Base-by-base conservation (phyloP, 2,329 filamentous ascomycete genomes). In the Colletotrichum gigasporum region DNA sequence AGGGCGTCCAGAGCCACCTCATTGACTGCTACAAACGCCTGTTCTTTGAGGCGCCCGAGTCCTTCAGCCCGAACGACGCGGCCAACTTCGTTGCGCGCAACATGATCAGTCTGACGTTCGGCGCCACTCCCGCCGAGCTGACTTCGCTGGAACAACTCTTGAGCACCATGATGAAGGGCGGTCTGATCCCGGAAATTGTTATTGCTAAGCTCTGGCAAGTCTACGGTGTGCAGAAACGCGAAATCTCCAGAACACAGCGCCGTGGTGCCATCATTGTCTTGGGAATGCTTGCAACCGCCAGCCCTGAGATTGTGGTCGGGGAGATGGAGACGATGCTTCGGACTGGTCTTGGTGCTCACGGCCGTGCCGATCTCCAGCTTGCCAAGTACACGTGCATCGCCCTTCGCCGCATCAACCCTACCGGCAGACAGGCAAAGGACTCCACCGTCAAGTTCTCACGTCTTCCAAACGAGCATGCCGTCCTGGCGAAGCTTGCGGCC, bases 71-170 rank as follows among this genome's bases (percentile, higher is more conserved):
- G 28, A 97, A 97, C 69, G 94, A 97, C 73, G 90, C 94, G 2
- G 94, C 96, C 48, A 97, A 96, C 76, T 99, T 96, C 74, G 91
- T 99, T 72, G 95, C 95, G 24, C 89, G 94, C 67, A 99, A 98
- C 78, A 99, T 99, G 95, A 98, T 98, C 78, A 97, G 94, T 83
- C 81, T 99, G 72, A 99, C 96, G 0, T 98, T 97, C 76, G 95
- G 94, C 26, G 94, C 95, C 1, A 97, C 95, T 0, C 93, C 95
- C 1, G 96, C 96, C 1, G 96, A 99, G 75, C 82, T 99, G 57
- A 99, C 96, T 0, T 98, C 94, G 47, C 84, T 99, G 8, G 96
- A 99, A 78, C 96, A 99, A 77, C 84, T 99, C 3, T 84, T 99
- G 6, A 93, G 92, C 67, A 98, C 94, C 0, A 99, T 99, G 96